Conservation (phyloP, 2,329 filamentous ascomycete genomes). For the Colletotrichum gloeosporioides region DNA sequence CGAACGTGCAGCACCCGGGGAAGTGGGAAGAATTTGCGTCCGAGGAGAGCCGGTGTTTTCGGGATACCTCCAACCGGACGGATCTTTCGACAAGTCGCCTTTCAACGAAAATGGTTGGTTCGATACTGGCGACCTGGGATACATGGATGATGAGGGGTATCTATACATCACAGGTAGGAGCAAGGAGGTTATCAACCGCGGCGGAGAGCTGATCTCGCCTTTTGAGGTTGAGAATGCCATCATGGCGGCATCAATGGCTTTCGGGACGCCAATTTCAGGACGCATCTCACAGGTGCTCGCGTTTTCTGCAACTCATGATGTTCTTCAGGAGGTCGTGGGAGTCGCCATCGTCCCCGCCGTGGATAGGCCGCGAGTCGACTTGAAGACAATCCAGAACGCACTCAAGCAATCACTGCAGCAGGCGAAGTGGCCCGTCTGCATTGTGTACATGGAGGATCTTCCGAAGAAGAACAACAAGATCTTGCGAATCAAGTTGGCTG, state of each 20-base stretch:
- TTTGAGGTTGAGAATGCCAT: slow-evolving; percentile 65
- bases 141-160: slow-evolving; percentile 55
- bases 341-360: slow-evolving; percentile 55
- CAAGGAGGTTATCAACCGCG: slow-evolving; percentile 63
- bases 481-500: slow-evolving; percentile 56
- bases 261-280: slow-evolving; percentile 47
- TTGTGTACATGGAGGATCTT: slow-evolving; percentile 60
- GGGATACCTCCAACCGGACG: slow-evolving; percentile 52
- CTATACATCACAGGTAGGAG: slow-evolving; percentile 60
- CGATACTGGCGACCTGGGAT: slow-evolving; percentile 60
- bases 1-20: slow-evolving; percentile 30
- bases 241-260: slow-evolving; percentile 47
- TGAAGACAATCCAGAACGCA: slow-evolving; percentile 52
- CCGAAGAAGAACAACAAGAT: slow-evolving; percentile 64
- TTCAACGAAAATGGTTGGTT: slow-evolving; percentile 58
- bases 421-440: slow-evolving; percentile 56
- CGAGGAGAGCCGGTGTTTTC: slow-evolving; percentile 56
- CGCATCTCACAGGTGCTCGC: slow-evolving; percentile 55
- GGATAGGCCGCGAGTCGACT: slow-evolving; percentile 47
- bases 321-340: slow-evolving; percentile 62
- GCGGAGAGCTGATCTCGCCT: slow-evolving; percentile 63
- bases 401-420: slow-evolving; percentile 54
- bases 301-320: slow-evolving; percentile 57
- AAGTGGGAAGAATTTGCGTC: slow-evolving; percentile 54
- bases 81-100: slow-evolving; percentile 45